Percentiles rank a stretch among this genome's conserved stretches.
phyloP scores from a whole-genome alignment of 1,284 basidiomycete species.

The Acaromyces ingoldii region DNA sequence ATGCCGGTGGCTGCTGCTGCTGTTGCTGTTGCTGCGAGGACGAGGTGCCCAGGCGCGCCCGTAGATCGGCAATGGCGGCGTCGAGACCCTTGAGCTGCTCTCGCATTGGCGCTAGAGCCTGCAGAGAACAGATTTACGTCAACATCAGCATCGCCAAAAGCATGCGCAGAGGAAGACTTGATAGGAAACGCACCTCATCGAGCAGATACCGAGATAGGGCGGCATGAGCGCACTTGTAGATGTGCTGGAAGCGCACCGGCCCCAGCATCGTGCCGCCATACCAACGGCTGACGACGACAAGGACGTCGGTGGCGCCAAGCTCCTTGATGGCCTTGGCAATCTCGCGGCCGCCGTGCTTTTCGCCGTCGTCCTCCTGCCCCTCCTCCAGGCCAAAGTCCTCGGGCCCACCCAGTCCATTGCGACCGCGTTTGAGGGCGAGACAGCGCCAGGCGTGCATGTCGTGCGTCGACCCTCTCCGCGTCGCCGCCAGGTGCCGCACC shows the following conservation, averaged over 20 bases:
- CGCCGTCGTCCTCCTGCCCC: conserved; percentile 46
- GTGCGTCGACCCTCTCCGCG: conserved; percentile 33
- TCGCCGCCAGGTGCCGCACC: conserved; percentile 28
- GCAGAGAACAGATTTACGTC: conserved; percentile 60
- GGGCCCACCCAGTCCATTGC: conserved; percentile 35
- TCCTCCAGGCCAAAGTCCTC: conserved; percentile 44
- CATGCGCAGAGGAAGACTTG: neutral
- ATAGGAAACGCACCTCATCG: too few species aligned
- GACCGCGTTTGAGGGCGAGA: conserved; percentile 37
- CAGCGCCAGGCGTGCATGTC: conserved; percentile 48
- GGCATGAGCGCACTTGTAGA: conserved; percentile 67
- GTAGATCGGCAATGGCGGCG: conserved; percentile 10
- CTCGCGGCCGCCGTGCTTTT: conserved; percentile 39
- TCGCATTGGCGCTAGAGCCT: conserved; percentile 36
- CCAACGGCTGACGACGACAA: conserved; percentile 54
- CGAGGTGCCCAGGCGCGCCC: neutral
- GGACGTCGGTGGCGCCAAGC: conserved; percentile 40
- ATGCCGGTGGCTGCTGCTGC: neutral
- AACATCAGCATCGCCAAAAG: too few species aligned
- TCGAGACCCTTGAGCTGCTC: conserved; percentile 29
- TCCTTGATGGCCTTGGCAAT: conserved; percentile 32
- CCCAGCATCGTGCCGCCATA: conserved; percentile 71
- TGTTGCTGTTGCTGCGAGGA: conserved; percentile 1
- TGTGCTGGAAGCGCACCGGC: conserved; percentile 69
- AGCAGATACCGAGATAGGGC: conserved; percentile 66